phyloP scores from a whole-genome alignment of 441 rosid genomes.

The Gossypium davidsonii region DNA sequence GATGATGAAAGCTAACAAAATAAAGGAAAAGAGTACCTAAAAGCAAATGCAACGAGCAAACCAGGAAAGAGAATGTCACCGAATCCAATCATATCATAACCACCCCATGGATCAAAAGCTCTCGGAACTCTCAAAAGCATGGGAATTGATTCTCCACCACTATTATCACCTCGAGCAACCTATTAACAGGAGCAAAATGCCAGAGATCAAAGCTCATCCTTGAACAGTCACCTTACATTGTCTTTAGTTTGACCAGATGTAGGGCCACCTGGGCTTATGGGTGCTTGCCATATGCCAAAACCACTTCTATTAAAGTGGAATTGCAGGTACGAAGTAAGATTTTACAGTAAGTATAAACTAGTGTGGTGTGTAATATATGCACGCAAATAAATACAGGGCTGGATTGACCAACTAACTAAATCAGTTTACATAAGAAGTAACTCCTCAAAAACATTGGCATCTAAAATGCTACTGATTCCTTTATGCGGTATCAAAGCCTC shows the following conservation, averaged over 20 bases:
- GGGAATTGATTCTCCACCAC: conserved; percentile 91
- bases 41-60: conserved; percentile 69
- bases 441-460: not conserved
- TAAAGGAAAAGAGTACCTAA: conserved; percentile 46
- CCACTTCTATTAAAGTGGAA: not conserved
- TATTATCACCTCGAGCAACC: conserved; percentile 90
- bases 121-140: conserved; percentile 91
- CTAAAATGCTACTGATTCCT: conserved; percentile 5
- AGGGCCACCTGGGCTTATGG: not conserved
- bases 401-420: not conserved
- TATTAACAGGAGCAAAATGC: conserved; percentile 26
- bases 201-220: conserved; percentile 1
- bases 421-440: not conserved
- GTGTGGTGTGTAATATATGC: not conserved
- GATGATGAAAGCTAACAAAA: not conserved
- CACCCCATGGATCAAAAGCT: conserved; percentile 88
- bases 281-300: not conserved
- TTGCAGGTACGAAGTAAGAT: not conserved
- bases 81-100: conserved; percentile 95
- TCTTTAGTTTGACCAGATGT: not conserved
- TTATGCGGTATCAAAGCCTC: not conserved
- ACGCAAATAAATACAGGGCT: not conserved
- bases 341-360: not conserved
- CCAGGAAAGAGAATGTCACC: conserved; percentile 99
- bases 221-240: not conserved